Base-by-base conservation (phyloP, 2,329 filamentous ascomycete species). In the Achaetomium macrosporum region DNA sequence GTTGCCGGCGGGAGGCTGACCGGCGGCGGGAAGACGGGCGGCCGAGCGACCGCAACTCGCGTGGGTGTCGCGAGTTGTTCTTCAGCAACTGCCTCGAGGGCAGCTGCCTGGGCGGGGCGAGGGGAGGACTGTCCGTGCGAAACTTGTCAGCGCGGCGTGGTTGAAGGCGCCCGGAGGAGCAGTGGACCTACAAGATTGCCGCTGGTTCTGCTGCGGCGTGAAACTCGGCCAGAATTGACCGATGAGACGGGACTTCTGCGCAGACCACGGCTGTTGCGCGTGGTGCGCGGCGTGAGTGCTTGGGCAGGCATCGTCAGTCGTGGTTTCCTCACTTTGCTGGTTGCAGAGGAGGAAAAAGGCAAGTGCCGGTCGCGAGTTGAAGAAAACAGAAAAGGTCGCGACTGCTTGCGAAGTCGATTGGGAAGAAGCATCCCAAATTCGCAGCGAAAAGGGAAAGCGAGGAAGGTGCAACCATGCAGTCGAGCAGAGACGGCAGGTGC, bases 191-290 rank as follows among this genome's bases (percentile, higher is more conserved):
- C 50, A 25, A 55, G 12, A 15, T 29, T 40, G 16, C 45, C 19
- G 30, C 13, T 16, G 20, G 36, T 40, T 8, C 45, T 13, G 40
- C 47, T 50, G 42, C 36, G 45, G 31, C 42, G 35, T 16, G 52
- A 48, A 41, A 50, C 43, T 45, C 46, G 44, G 43, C 41, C 42
- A 10, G 48, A 52, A 31, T 48, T 43, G 25, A 30, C 25, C 2
- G 51, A 16, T 15, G 37, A 45, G 15, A 45, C 31, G 20, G 53
- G 46, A 16, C 29, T 54, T 17, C 17, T 15, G 17, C 60, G 58
- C 16, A 60, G 42, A 12, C 60, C 60, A 51, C 60, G 56, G 52
- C 57, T 59, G 40, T 61, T 62, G 45, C 59, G 59, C 54, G 60
- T 60, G 31, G 57, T 56, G 31, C 60, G 60, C 43, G 59, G 60